Conservation (phyloP, 2,329 filamentous ascomycete genomes). For the Setomelanomma holmii region DNA sequence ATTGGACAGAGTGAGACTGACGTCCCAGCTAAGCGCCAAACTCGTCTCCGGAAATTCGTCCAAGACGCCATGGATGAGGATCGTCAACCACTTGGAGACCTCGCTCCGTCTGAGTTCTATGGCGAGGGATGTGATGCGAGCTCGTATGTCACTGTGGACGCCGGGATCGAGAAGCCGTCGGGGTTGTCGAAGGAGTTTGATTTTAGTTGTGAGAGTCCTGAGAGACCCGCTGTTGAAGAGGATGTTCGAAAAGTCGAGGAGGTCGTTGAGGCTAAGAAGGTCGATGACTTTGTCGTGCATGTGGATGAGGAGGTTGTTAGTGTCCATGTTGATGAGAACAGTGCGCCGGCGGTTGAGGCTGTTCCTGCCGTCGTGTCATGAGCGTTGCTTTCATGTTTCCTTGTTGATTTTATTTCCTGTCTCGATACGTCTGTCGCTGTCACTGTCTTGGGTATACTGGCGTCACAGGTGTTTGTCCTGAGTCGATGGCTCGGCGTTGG, state of each 20-base stretch:
- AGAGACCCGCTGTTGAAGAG: constrained; percentile 12
- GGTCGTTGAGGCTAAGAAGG: background rate
- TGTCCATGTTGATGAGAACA: background rate
- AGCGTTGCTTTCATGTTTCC: background rate
- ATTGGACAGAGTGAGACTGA: constrained; percentile 18
- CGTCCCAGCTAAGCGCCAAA: constrained; percentile 37
- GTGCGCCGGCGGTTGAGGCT: background rate
- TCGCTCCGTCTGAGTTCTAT: constrained; percentile 48
- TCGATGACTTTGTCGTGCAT: background rate
- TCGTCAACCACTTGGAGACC: constrained; percentile 45
- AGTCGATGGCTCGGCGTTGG: background rate
- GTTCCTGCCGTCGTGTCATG: background rate
- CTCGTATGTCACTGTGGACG: constrained; percentile 47
- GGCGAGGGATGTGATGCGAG: constrained; percentile 45
- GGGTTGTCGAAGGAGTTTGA: constrained; percentile 45
- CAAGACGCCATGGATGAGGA: constrained; percentile 52
- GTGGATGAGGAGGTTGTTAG: background rate
- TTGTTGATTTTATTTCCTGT: background rate
- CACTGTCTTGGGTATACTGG: no score
- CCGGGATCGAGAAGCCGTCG: constrained; percentile 43
- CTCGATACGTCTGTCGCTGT: no score
- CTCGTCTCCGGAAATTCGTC: constrained; percentile 32
- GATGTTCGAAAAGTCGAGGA: background rate
- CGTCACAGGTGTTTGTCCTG: background rate
- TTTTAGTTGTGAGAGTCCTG: constrained; percentile 20